Evolutionary conservation across 176 grass and related monocot species (phyloP), one percentile per base, ranked within the genome.

Genomic region (Rhynchospora breviuscula): DNA sequence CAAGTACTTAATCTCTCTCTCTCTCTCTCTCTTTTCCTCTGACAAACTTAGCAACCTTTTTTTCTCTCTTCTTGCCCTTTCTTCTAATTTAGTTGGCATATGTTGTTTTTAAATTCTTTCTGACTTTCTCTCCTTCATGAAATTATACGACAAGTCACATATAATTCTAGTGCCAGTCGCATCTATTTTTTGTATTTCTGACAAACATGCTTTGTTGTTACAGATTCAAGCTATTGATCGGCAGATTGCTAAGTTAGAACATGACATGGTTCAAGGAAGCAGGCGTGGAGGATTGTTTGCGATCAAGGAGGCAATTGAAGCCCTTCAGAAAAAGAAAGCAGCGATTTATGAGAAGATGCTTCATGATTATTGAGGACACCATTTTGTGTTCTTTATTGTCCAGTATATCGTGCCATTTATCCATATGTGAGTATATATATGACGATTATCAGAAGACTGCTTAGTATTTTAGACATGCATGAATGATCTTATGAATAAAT

Each of bases 161-260:
- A 11, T 12, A 33, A 73, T 73, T n/a, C 6, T 17, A 73, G 8
- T 51, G 46, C 49, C 23, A 54, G 5, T 77, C 1, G 23, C 35
- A 26, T 5, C 15, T n/a, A 54, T 48, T 12, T 85, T 85, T 58
- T 22, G 19, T 3, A 67, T 31, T 0, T 49, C 21, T 84, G 35
- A 35, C 45, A 10, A 70, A 21, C 4, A n/a, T 21, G 23, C 25
- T 47, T 70, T 84, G 44, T 11, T 53, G 53, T 29, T 71, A 46
- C 67, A 89, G 87, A 85, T 85, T 56, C 69, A 82, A 21, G 84
- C 83, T 33, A 82, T 81, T 45, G 78, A 89, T 23, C 75, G 83
- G 12, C 66, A 89, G 67, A 85, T 85, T 48, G 23, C 35, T 19
- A 75, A 19, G 12, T 35, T 82, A 9, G 60, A 85, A 69, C 58